Conservation (phyloP, 2,329 filamentous ascomycete species). For the Bipolaris bicolor region DNA sequence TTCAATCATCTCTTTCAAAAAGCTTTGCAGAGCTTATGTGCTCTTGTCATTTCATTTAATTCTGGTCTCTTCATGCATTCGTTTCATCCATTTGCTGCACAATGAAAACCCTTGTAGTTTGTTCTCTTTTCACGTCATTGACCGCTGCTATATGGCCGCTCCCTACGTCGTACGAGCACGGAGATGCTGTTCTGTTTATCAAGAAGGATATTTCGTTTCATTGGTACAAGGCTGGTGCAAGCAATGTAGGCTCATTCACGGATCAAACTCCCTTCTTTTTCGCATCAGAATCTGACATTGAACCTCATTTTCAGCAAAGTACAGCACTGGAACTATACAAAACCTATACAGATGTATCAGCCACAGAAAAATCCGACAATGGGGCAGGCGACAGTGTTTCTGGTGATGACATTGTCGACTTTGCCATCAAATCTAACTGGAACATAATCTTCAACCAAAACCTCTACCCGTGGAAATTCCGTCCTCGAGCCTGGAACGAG, state of each 20-base stretch:
- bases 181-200: conserved; percentile 51
- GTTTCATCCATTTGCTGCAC: background rate
- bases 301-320: conserved; percentile 15
- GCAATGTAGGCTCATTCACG: conserved; percentile 35
- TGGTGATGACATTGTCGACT: conserved; percentile 57
- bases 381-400: conserved; percentile 39
- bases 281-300: conserved; percentile 28
- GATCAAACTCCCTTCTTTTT: conserved; percentile 24
- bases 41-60: background rate
- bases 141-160: conserved; percentile 53
- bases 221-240: conserved; percentile 44
- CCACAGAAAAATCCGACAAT: background rate
- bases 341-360: conserved; percentile 15
- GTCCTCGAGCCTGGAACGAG: conserved; percentile 68
- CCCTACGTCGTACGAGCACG: conserved; percentile 47
- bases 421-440: conserved; percentile 61
- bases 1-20: background rate
- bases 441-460: conserved; percentile 69
- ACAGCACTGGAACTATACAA: conserved; percentile 16
- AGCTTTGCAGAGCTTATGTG: background rate
- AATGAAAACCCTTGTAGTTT: conserved; percentile 33
- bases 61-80: background rate
- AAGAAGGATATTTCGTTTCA: conserved; percentile 45
- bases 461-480: conserved; percentile 80
- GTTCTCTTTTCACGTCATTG: conserved; percentile 30